Percentiles rank a stretch among this genome's conserved stretches.
These are phyloP conservation scores for Hyaloscypha variabilis DNA, from an alignment of 495 filamentous ascomycete genomes.

Conservation along the genomic window DNA sequence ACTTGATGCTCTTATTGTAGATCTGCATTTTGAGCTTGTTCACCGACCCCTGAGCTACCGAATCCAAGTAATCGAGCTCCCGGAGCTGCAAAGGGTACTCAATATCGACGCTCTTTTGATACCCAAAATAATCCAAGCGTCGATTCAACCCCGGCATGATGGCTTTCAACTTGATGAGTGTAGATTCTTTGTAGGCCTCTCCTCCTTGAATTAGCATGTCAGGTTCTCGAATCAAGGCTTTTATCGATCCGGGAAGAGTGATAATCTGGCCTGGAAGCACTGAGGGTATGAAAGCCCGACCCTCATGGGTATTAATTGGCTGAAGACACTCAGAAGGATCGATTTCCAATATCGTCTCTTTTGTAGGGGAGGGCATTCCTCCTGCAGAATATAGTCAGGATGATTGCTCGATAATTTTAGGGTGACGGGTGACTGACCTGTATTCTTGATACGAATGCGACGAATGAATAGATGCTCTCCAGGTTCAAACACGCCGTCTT, in stretches of 20 bases:
- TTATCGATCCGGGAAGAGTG: conserved; percentile 11
- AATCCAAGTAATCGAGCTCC: conserved; percentile 10
- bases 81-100: conserved; percentile 11
- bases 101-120: conserved; percentile 7
- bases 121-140: conserved; percentile 11
- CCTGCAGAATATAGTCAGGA: neutral
- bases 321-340: conserved; percentile 11
- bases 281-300: conserved; percentile 10
- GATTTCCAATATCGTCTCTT: conserved; percentile 11
- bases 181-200: conserved; percentile 2
- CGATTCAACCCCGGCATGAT: conserved; percentile 21
- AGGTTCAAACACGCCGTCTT: conserved; percentile 48
- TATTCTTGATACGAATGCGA: conserved; percentile 43
- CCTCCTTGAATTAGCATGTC: neutral
- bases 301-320: neutral
- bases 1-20: conserved; percentile 6
- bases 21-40: conserved; percentile 11
- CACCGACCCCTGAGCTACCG: conserved; percentile 11
- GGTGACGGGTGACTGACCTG: conserved; percentile 35
- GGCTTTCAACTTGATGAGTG: conserved; percentile 14
- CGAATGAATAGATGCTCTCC: conserved; percentile 45
- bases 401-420: neutral
- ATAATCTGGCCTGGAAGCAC: conserved; percentile 10
- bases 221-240: conserved; percentile 17
- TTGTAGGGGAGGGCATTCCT: conserved; percentile 18